Evolutionary conservation across 768 basidiomycete genomes (phyloP).

Genomic region (Lentinus brumalis): DNA sequence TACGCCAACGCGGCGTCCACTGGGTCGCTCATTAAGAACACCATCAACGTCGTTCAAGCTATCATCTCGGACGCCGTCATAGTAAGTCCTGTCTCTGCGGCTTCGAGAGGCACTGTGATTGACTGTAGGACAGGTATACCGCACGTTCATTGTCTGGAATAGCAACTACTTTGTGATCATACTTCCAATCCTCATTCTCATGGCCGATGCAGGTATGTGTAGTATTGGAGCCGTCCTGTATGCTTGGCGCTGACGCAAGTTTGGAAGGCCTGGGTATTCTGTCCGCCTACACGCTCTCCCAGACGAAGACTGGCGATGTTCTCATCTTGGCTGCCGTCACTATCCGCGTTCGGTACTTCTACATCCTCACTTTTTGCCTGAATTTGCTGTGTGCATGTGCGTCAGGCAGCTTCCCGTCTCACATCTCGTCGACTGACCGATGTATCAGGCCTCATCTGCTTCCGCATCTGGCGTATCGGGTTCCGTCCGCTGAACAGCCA

Average conservation of each 20-base stretch:
- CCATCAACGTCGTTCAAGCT: conserved; percentile 3
- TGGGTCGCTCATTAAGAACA: conserved; percentile 6
- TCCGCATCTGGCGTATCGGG: conserved; percentile 5
- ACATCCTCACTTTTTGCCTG: conserved; percentile 3
- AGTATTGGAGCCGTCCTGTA: no score
- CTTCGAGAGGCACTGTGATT: not conserved
- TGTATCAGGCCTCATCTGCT: conserved; percentile 1
- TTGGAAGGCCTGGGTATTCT: not conserved
- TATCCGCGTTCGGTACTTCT: conserved; percentile 3
- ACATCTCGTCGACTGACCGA: not conserved
- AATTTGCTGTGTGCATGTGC: conserved; percentile 6
- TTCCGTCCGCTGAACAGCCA: not conserved
- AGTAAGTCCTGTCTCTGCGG: not conserved
- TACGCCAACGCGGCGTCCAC: conserved; percentile 4
- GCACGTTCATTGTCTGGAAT: conserved; percentile 11
- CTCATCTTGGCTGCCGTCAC: conserved; percentile 4
- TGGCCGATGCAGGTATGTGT: conserved; percentile 2
- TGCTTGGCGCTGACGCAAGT: no score
- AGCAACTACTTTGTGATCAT: not conserved
- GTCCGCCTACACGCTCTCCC: conserved; percentile 5
- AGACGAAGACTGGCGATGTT: not conserved
- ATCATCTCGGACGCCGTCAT: conserved; percentile 6
- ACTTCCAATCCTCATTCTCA: not conserved
- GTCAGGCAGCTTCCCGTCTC: not conserved
- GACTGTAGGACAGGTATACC: conserved; percentile 1